Base-by-base conservation (phyloP, 768 basidiomycete genomes). In the Tulasnella sp. region DNA sequence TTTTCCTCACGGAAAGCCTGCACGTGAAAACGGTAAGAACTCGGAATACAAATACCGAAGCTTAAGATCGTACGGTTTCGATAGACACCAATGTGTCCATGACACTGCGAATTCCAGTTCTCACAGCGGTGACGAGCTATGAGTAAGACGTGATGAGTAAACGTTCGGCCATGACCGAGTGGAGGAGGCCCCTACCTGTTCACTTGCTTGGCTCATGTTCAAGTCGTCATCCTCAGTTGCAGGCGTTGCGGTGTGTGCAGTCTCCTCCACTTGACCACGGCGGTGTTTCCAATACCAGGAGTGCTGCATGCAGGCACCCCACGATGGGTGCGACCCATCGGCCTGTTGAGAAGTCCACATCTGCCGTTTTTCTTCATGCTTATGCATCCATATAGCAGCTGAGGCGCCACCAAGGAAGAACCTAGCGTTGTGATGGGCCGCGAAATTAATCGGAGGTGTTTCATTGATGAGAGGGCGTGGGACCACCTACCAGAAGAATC, bases 221-320 rank as follows among this genome's bases (percentile, higher is more conserved):
- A 37, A n/a, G 29, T 40, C 44, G 15, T 75, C 74, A 23, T 18
- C 23, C 1, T 48, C 74, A 35, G 37, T 13, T n/a, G 74, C 37
- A 39, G 42, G 26, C 6, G 42, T 44, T 48, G 74, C 57, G 26
- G 9, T 23, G 26, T 48, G 46, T n/a, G 74, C n/a, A 20, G 23
- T 18, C 44, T 61, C 71, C 71, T 73, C 71, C 26, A 73, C 26
- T 48, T 73, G 46, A 4, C 51, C 55, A 18, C 74, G 46, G 42
- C 46, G 55, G 42, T 61, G 74, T 44, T 75, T 48, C 44, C 44
- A 61, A 9, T 37, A 51, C 74, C 74, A 75, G 0, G 74, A 75
- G 51, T 75, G 74, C 23, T 75, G 39, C 74, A 75, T 75, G 55
- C 74, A 75, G 23, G 18, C 29, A 51, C 71, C 71, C 71, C 71